Conservation (phyloP, 495 filamentous ascomycete genomes). For the Penicillium canescens region DNA sequence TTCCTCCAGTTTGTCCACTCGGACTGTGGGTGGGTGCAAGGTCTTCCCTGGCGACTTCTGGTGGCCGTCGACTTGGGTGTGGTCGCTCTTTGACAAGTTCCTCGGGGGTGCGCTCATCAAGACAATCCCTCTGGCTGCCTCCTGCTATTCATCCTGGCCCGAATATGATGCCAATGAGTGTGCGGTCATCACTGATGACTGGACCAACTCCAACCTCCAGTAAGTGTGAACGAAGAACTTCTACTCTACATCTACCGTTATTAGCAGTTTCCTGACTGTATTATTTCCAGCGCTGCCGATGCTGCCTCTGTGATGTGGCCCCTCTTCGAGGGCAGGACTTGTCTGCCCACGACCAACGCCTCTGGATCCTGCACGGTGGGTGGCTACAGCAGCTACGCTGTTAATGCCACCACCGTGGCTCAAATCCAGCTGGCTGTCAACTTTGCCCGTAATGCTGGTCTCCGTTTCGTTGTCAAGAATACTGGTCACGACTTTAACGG, state of each 20-base stretch:
- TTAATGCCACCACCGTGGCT: constrained; percentile 55
- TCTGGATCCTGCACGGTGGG: constrained; percentile 53
- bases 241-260: no score
- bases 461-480: constrained; percentile 67
- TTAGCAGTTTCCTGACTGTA: no score
- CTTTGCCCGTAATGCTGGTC: constrained; percentile 59
- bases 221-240: no score
- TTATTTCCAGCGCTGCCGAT: constrained; percentile 31
- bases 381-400: constrained; percentile 58
- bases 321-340: constrained; percentile 39
- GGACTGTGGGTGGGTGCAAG: constrained; percentile 41
- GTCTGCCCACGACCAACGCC: constrained; percentile 31
- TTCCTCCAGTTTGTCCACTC: constrained; percentile 4
- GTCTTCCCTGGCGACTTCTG: constrained; percentile 46
- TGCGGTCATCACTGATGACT: constrained; percentile 20
- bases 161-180: constrained; percentile 48
- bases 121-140: constrained; percentile 54
- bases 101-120: constrained; percentile 55
- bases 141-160: constrained; percentile 52
- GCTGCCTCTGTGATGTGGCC: constrained; percentile 47
- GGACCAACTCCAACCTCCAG: constrained; percentile 35
- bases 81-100: constrained; percentile 45
- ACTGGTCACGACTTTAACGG: constrained; percentile 69
- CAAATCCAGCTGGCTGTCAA: constrained; percentile 61
- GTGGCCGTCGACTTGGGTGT: constrained; percentile 45